A percentile compares a stretch with the other conserved stretches of the same genome.
Conservation (phyloP, 192 early-diverging fungal species). For the Backusella morwellensis region DNA sequence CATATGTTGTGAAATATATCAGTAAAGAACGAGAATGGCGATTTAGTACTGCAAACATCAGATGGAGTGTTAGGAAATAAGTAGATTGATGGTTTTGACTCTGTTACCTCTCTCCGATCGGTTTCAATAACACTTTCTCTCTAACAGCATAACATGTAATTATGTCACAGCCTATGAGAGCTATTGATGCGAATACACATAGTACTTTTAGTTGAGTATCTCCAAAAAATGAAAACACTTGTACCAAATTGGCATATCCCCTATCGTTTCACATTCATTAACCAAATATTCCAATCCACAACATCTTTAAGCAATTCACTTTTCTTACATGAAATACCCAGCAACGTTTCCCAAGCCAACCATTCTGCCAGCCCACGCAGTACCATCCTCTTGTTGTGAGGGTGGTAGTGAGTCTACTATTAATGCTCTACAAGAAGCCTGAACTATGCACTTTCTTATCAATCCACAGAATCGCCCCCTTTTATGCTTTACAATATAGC, state of each 20-base stretch:
- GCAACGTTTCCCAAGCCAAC: constrained; percentile 81
- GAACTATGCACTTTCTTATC: constrained; percentile 45
- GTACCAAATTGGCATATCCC: constrained; percentile 79
- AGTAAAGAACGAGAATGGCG: constrained; percentile 11
- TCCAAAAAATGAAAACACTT: constrained; percentile 69
- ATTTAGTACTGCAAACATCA: neutral
- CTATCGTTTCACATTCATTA: constrained; percentile 1
- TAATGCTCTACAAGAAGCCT: constrained; percentile 82
- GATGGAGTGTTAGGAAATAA: neutral
- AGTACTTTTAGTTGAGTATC: constrained; percentile 81
- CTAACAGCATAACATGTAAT: constrained; percentile 70
- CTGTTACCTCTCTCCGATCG: neutral
- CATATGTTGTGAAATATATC: constrained; percentile 47
- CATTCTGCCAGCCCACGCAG: constrained; percentile 86
- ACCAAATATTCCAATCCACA: neutral
- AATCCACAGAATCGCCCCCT: neutral
- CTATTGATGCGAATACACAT: constrained; percentile 69
- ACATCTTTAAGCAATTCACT: neutral
- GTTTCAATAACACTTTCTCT: constrained; percentile 42
- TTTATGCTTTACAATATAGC: neutral
- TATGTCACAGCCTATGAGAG: constrained; percentile 57
- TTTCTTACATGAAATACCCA: constrained; percentile 77
- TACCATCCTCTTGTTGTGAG: constrained; percentile 81
- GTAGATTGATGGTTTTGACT: neutral
- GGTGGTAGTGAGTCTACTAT: constrained; percentile 82